Conservation (phyloP, 257 asterid genomes). For the Solanum rostratum region DNA sequence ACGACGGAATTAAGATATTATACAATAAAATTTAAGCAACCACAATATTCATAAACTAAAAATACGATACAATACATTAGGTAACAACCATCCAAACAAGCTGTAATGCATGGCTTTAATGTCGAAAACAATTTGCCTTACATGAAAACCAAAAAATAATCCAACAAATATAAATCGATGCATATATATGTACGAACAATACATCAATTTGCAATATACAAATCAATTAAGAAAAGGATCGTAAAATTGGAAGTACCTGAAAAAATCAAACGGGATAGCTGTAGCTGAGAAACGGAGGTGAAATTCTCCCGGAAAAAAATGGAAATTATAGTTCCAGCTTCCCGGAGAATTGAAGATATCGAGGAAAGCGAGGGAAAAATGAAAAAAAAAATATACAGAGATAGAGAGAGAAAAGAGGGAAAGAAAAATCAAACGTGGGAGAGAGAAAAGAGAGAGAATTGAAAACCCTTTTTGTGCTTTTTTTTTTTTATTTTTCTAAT, state of each 20-base stretch:
- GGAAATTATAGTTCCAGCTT: not conserved
- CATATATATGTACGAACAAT: not conserved
- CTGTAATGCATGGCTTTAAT: not conserved
- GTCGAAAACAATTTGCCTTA: not conserved
- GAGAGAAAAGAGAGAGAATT: not conserved
- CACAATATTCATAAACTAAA: too few relatives aligned
- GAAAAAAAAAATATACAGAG: not conserved
- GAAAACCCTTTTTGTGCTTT: not conserved
- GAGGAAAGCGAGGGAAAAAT: not conserved
- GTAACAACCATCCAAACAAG: too few relatives aligned
- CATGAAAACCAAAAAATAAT: not conserved
- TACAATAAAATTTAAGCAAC: too few relatives aligned
- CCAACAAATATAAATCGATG: not conserved
- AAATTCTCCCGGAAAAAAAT: not conserved
- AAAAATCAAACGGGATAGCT: not conserved
- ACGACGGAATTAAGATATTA: too few relatives aligned
- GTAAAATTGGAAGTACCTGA: not conserved
- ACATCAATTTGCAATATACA: not conserved
- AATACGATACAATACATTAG: not conserved
- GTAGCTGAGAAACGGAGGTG: not conserved
- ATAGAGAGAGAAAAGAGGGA: not conserved
- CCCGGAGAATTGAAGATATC: not conserved
- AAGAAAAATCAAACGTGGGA: not conserved
- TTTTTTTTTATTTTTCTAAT: not conserved
- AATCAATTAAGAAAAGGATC: not conserved